phyloP scores from a whole-genome alignment of 1,139 yeast species.

The Zygoascus meyerae region DNA sequence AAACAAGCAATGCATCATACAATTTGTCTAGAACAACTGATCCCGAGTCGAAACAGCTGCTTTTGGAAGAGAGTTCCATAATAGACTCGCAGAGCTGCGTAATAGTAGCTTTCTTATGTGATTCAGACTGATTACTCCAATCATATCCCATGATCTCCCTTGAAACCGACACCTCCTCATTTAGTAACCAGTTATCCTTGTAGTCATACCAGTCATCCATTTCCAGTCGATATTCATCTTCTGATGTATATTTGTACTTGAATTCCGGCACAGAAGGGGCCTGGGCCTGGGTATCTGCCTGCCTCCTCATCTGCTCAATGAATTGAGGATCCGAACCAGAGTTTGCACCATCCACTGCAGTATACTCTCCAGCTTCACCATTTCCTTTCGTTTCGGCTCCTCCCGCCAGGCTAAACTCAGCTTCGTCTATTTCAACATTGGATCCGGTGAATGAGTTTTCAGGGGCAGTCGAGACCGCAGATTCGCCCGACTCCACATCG shows the following conservation, averaged over 20 bases:
- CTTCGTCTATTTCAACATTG: constrained; percentile 10
- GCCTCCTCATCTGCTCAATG: constrained; percentile 21
- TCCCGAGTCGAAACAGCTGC: neutral
- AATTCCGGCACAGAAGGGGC: constrained; percentile 22
- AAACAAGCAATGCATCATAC: constrained; percentile 13
- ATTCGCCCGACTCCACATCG: too few relatives aligned
- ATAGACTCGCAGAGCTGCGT: neutral
- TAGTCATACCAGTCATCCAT: constrained; percentile 35
- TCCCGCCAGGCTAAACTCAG: neutral
- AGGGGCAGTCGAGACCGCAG: too few relatives aligned
- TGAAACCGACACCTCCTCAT: constrained; percentile 22
- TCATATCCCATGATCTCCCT: constrained; percentile 6
- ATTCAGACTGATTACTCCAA: constrained; percentile 14
- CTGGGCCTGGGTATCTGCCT: constrained; percentile 18
- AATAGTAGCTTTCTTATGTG: constrained; percentile 6
- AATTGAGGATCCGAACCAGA: constrained; percentile 17
- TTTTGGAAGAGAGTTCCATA: constrained; percentile 6
- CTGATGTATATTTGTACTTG: constrained; percentile 26
- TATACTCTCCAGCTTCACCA: constrained; percentile 18
- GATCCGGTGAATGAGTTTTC: too few relatives aligned
- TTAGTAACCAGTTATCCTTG: constrained; percentile 26
- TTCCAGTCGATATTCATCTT: constrained; percentile 25
- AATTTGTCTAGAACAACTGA: too few relatives aligned
- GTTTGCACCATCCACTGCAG: constrained; percentile 23
- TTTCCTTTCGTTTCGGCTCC: neutral